A percentile compares a stretch with the other conserved stretches of the same genome.
Conservation (phyloP, 495 filamentous ascomycete genomes). For the Hypoxylon fragiforme region DNA sequence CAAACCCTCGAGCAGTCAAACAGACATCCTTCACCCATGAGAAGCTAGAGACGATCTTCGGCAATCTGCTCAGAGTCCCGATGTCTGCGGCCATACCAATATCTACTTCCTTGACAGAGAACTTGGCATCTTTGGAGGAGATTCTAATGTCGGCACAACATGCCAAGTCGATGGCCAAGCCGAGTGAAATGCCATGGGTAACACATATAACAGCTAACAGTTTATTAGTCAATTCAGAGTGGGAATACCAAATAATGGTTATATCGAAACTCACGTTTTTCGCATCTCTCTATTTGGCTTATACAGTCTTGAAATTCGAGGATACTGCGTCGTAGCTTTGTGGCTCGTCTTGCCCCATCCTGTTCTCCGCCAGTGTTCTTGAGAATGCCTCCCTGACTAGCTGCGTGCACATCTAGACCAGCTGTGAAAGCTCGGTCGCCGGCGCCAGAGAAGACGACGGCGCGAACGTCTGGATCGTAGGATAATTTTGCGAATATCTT, state of each 20-base stretch:
- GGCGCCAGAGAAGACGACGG: slow-evolving; percentile 78
- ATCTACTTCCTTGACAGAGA: slow-evolving; percentile 92
- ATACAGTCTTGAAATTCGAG: slow-evolving; percentile 78
- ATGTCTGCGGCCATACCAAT: slow-evolving; percentile 94
- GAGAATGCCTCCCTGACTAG: slow-evolving; percentile 49
- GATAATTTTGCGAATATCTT: slow-evolving; percentile 76
- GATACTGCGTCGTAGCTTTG: slow-evolving; percentile 66
- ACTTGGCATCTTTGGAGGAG: slow-evolving; percentile 61
- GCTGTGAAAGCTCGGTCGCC: slow-evolving; percentile 85
- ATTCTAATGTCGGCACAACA: slow-evolving; percentile 80
- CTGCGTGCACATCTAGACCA: slow-evolving; percentile 77
- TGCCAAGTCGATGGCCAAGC: slow-evolving; percentile 83
- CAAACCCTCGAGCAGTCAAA: slow-evolving; percentile 76
- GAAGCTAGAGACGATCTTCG: slow-evolving; percentile 74
- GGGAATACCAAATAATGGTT: background rate
- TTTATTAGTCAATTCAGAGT: slow-evolving; percentile 14
- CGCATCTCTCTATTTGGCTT: slow-evolving; percentile 75
- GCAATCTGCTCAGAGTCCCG: slow-evolving; percentile 82
- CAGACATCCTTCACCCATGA: slow-evolving; percentile 94
- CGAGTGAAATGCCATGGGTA: slow-evolving; percentile 79
- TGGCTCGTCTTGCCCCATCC: slow-evolving; percentile 72
- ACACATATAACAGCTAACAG: slow-evolving; percentile 73
- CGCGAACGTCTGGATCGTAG: slow-evolving; percentile 69
- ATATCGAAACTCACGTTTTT: slow-evolving; percentile 76
- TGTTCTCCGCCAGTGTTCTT: slow-evolving; percentile 24